phyloP scores from a whole-genome alignment of 305 asterid species.

The Rubia balearica region DNA sequence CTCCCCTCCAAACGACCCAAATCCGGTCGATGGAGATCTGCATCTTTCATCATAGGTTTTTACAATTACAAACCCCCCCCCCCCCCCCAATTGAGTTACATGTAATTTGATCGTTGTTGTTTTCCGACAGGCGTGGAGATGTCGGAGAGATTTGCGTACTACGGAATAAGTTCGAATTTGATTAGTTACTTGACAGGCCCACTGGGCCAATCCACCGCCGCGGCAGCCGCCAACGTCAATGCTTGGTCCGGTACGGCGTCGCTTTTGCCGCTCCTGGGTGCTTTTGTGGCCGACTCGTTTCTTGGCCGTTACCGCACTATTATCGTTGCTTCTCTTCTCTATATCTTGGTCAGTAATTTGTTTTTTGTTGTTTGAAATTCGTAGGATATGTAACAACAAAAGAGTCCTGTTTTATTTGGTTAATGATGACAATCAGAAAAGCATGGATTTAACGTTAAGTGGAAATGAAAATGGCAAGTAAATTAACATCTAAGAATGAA shows the following conservation, averaged over 20 bases:
- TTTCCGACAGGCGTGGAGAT: slow-evolving; percentile 45
- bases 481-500: background rate
- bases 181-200: slow-evolving; percentile 64
- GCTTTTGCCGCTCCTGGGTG: slow-evolving; percentile 64
- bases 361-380: background rate
- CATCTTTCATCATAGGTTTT: slow-evolving; percentile 25
- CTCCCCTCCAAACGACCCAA: slow-evolving; percentile 20
- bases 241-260: slow-evolving; percentile 54
- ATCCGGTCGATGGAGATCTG: slow-evolving; percentile 33
- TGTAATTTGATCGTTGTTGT: background rate
- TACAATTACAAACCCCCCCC: background rate
- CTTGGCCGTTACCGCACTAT: slow-evolving; percentile 58
- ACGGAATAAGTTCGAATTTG: slow-evolving; percentile 58
- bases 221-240: slow-evolving; percentile 59
- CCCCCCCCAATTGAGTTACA: background rate
- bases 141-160: slow-evolving; percentile 72
- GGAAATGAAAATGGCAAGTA: background rate
- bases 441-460: too few relatives aligned
- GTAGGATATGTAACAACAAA: slow-evolving; percentile 3
- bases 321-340: slow-evolving; percentile 40
- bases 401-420: background rate
- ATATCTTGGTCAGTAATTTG: slow-evolving; percentile 38
- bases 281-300: slow-evolving; percentile 56
- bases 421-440: background rate
- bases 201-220: slow-evolving; percentile 62